These are phyloP conservation scores for Picochlorum sp. DNA, from an alignment of 139 green algal genomes.

Conservation along the genomic window DNA sequence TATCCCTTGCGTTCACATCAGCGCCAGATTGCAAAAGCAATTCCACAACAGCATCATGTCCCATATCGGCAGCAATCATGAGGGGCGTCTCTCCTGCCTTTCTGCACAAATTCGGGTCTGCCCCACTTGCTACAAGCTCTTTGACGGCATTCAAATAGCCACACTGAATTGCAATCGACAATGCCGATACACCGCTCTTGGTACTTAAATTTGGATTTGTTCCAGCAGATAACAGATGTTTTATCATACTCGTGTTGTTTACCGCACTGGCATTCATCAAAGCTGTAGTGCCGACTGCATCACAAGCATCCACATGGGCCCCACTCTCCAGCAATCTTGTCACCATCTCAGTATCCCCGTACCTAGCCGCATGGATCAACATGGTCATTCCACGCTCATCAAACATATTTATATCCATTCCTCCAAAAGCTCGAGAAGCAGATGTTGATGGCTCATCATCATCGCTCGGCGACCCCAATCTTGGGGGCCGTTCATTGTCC, in stretches of 20 bases:
- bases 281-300: too few relatives aligned
- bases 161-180: neutral
- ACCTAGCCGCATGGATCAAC: conserved; percentile 22
- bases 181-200: neutral
- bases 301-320: neutral
- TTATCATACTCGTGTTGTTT: too few relatives aligned
- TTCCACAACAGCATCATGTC: neutral
- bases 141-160: neutral
- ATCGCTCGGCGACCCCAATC: too few relatives aligned
- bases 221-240: too few relatives aligned
- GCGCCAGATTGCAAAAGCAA: neutral
- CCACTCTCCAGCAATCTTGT: conserved; percentile 20
- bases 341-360: conserved; percentile 14
- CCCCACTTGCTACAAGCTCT: neutral
- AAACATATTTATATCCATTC: too few relatives aligned
- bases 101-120: neutral
- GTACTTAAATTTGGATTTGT: neutral
- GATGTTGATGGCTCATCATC: too few relatives aligned
- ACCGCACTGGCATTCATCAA: too few relatives aligned
- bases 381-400: too few relatives aligned
- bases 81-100: neutral
- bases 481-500: too few relatives aligned
- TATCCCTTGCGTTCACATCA: neutral
- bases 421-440: too few relatives aligned
- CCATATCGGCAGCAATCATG: neutral